Percentiles rank a stretch among this genome's conserved stretches.
Conservation (phyloP, 1,284 basidiomycete genomes). For the Pulchroboletus neoregius region DNA sequence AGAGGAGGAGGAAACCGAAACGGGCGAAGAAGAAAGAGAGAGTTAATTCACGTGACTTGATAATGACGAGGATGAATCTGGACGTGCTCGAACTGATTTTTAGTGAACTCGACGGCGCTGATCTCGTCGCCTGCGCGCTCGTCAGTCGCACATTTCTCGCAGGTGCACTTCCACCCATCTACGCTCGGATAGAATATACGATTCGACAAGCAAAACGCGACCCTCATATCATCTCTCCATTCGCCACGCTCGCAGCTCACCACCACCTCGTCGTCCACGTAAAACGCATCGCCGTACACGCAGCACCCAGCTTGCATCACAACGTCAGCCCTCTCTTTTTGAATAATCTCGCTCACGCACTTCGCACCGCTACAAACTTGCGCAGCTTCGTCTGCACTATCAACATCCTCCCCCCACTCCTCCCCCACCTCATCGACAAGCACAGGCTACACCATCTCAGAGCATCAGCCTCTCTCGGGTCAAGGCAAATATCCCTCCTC, state of each 20-base stretch:
- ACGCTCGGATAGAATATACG: constrained; percentile 52
- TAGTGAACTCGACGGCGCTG: constrained; percentile 45
- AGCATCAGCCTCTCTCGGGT: constrained; percentile 46
- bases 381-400: constrained; percentile 50
- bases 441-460: constrained; percentile 45
- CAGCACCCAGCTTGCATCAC: constrained; percentile 38
- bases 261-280: constrained; percentile 54
- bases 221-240: constrained; percentile 50
- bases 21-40: constrained; percentile 13
- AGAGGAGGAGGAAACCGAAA: constrained; percentile 16
- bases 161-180: constrained; percentile 57
- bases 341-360: constrained; percentile 44
- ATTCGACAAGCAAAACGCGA: constrained; percentile 53
- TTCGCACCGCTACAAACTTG: constrained; percentile 50
- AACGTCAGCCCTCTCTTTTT: constrained; percentile 46
- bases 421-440: constrained; percentile 45
- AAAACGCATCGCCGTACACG: constrained; percentile 54
- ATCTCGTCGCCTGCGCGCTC: constrained; percentile 55
- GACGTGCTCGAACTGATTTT: constrained; percentile 69
- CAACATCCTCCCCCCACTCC: constrained; percentile 45
- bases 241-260: constrained; percentile 51
- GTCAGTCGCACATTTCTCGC: constrained; percentile 61
- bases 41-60: constrained; percentile 18
- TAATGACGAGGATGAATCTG: constrained; percentile 49
- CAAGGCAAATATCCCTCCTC: constrained; percentile 45